Evolutionary conservation across 441 rosid genomes (phyloP).

Genomic region (Theobroma grandiflorum): DNA sequence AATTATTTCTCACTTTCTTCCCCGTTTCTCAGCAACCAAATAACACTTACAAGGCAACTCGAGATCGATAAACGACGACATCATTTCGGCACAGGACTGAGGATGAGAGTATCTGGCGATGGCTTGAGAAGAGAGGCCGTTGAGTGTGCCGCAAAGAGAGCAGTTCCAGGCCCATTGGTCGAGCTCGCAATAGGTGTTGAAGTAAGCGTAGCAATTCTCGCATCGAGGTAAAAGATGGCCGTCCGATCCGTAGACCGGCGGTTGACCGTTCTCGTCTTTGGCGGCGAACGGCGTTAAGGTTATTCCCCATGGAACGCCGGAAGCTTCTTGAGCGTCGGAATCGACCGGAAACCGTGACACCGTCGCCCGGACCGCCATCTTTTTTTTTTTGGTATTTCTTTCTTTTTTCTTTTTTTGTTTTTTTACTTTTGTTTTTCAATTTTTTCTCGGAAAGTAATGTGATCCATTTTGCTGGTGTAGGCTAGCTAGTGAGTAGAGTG

Average conservation of each 20-base stretch:
- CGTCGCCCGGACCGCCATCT: constrained; percentile 89
- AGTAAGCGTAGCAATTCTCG: constrained; percentile 94
- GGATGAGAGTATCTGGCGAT: constrained; percentile 85
- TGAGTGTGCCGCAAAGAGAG: constrained; percentile 90
- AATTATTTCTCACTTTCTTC: background rate
- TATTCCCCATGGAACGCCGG: constrained; percentile 95
- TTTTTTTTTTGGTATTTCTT: constrained; percentile 2
- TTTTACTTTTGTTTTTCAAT: background rate
- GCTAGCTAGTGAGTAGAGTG: background rate
- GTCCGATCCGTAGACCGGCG: constrained; percentile 79
- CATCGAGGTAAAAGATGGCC: constrained; percentile 89
- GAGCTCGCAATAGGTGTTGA: constrained; percentile 89
- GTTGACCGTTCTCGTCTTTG: constrained; percentile 82
- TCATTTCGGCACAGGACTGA: constrained; percentile 84
- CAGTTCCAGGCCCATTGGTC: constrained; percentile 99
- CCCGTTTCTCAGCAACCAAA: constrained; percentile 4
- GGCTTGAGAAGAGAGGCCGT: constrained; percentile 77
- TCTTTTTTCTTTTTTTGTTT: background rate
- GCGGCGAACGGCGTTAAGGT: constrained; percentile 92
- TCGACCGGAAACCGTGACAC: constrained; percentile 85
- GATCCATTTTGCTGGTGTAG: background rate
- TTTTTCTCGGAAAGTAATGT: background rate
- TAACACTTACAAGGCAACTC: constrained; percentile 68
- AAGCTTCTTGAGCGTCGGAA: constrained; percentile 77
- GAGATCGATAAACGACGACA: constrained; percentile 93